phyloP scores from a whole-genome alignment of 345 rosid species.

The Balakata baccata region DNA sequence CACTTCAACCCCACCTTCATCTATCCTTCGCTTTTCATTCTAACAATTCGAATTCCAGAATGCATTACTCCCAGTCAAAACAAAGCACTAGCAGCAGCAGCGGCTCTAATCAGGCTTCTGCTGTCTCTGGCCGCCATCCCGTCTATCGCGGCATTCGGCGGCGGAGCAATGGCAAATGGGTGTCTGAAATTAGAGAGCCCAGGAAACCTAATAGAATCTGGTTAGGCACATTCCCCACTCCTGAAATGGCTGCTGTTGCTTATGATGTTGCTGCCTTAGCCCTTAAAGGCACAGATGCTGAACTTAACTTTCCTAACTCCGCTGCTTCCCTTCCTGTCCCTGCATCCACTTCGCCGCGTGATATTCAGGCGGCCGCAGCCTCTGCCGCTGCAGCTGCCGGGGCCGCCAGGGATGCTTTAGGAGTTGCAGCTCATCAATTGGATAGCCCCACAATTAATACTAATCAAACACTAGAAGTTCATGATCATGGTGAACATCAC shows the following conservation, averaged over 20 bases:
- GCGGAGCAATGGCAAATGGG: constrained; percentile 81
- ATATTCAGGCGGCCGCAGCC: constrained; percentile 85
- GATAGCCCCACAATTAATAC: background rate
- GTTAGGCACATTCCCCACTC: constrained; percentile 83
- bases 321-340: constrained; percentile 78
- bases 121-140: constrained; percentile 35
- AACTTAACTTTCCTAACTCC: constrained; percentile 81
- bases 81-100: constrained; percentile 18
- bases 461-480: constrained; percentile 12
- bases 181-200: constrained; percentile 84
- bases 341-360: constrained; percentile 61
- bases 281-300: constrained; percentile 68
- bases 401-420: constrained; percentile 75
- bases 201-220: constrained; percentile 78
- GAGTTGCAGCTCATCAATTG: background rate
- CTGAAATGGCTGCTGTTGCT: constrained; percentile 95
- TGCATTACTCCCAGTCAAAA: constrained; percentile 33
- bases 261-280: constrained; percentile 92
- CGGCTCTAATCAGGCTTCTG: too few relatives aligned
- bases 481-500: background rate
- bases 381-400: constrained; percentile 87
- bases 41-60: background rate
- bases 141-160: constrained; percentile 65
- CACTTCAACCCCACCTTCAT: background rate
- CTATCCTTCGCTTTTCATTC: constrained; percentile 25